These are phyloP conservation scores for Carpinus fangiana DNA, from an alignment of 306 rosid genomes.

Conservation along the genomic window DNA sequence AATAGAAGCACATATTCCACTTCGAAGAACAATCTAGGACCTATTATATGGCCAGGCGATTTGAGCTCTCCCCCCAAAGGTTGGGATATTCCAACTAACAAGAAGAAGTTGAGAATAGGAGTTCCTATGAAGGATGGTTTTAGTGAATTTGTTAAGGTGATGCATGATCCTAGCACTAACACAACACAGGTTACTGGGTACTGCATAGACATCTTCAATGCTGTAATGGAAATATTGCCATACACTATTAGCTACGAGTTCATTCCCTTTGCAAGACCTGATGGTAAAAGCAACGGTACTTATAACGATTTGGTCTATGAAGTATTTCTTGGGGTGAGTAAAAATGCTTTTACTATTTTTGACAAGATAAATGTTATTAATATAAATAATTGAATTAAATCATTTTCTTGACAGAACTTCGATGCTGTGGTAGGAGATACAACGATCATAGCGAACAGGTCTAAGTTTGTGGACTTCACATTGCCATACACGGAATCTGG, in stretches of 20 bases:
- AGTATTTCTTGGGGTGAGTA: slow-evolving; percentile 47
- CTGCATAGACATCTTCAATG: slow-evolving; percentile 54
- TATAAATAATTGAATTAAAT: background rate
- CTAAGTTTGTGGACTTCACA: slow-evolving; percentile 54
- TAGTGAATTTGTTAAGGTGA: slow-evolving; percentile 32
- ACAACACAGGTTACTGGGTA: slow-evolving; percentile 37
- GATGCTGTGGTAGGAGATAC: slow-evolving; percentile 51
- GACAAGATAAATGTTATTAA: too few species aligned
- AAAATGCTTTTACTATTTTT: background rate
- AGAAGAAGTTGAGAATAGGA: slow-evolving; percentile 37
- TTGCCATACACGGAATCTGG: slow-evolving; percentile 69
- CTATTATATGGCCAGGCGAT: slow-evolving; percentile 64
- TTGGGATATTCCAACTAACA: slow-evolving; percentile 48
- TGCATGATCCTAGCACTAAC: slow-evolving; percentile 5
- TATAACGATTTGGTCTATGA: slow-evolving; percentile 43
- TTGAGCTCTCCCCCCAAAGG: slow-evolving; percentile 37
- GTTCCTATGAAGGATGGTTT: slow-evolving; percentile 36
- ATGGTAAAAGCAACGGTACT: slow-evolving; percentile 32
- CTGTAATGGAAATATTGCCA: slow-evolving; percentile 37
- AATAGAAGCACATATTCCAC: background rate
- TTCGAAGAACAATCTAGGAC: slow-evolving; percentile 24
- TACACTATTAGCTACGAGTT: slow-evolving; percentile 43
- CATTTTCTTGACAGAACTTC: slow-evolving; percentile 29
- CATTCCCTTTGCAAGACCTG: slow-evolving; percentile 24
- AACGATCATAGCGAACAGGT: slow-evolving; percentile 51